Percentiles rank a stretch among this genome's conserved stretches.
phyloP scores from a whole-genome alignment of 2,329 filamentous ascomycete species.

The Colletotrichum melonis region DNA sequence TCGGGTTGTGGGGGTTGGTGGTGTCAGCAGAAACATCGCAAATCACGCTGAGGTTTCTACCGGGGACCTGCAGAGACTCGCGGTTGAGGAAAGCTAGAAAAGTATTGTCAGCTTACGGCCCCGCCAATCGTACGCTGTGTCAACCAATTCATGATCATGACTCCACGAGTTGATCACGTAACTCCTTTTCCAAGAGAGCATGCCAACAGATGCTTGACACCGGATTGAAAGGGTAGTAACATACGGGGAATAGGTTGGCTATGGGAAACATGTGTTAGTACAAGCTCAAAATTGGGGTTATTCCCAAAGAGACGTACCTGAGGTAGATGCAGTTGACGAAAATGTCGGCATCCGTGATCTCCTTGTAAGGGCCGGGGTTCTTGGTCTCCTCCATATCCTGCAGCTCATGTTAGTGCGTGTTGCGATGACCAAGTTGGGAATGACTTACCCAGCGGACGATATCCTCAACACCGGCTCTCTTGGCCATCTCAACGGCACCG shows the following conservation, averaged over 20 bases:
- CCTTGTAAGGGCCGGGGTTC: conserved; percentile 79
- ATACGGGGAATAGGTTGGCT: conserved; percentile 52
- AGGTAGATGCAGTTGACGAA: conserved; percentile 95
- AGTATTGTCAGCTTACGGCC: conserved; percentile 56
- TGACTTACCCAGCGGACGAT: conserved; percentile 44
- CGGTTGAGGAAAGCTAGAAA: conserved; percentile 74
- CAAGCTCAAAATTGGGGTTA: background rate
- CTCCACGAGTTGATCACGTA: background rate
- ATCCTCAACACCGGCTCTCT: conserved; percentile 78
- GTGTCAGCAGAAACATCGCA: conserved; percentile 84
- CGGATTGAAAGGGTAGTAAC: background rate
- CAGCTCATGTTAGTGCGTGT: conserved; percentile 59
- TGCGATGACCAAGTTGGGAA: conserved; percentile 38
- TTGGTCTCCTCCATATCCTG: conserved; percentile 84
- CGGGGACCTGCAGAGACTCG: conserved; percentile 73
- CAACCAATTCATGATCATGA: background rate
- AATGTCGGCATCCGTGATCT: conserved; percentile 81
- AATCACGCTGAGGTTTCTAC: conserved; percentile 81
- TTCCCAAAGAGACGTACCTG: background rate
- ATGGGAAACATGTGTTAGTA: background rate
- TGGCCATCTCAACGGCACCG: conserved; percentile 84
- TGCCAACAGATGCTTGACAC: background rate
- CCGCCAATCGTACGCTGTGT: background rate
- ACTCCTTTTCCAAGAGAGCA: background rate
- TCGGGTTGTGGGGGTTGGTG: conserved; percentile 74